Percentiles rank a stretch among this genome's conserved stretches.
Conservation (phyloP, 345 rosid species). For the Clarkia xantiana region DNA sequence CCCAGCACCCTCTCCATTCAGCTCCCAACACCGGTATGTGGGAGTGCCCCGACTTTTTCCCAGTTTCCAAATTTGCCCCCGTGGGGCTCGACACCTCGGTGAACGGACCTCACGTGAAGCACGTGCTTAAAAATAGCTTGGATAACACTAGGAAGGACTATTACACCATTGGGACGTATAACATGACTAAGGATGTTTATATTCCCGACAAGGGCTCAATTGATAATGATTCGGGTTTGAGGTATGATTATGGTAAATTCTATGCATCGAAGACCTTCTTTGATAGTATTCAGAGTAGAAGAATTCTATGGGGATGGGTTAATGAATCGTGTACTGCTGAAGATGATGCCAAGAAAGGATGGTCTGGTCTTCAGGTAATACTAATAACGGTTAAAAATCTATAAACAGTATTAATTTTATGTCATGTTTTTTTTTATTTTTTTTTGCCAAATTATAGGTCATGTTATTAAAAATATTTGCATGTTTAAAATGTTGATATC, state of each 20-base stretch:
- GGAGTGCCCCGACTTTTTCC: constrained; percentile 54
- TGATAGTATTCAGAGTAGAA: constrained; percentile 20
- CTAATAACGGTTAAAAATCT: too few relatives aligned
- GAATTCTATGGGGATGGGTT: constrained; percentile 52
- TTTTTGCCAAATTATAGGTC: too few relatives aligned
- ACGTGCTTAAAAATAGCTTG: constrained; percentile 37
- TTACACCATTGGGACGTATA: constrained; percentile 35
- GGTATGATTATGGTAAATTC: constrained; percentile 47
- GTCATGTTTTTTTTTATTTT: too few relatives aligned
- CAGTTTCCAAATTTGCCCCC: constrained; percentile 10
- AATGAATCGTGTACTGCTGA: constrained; percentile 23
- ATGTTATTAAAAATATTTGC: too few relatives aligned
- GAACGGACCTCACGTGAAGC: constrained; percentile 13
- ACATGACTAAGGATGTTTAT: constrained; percentile 14
- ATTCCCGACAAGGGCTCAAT: constrained; percentile 14
- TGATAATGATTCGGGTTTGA: constrained; percentile 20
- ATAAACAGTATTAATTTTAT: too few relatives aligned
- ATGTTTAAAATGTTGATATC: too few relatives aligned
- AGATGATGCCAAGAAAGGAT: constrained; percentile 26
- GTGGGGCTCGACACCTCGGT: constrained; percentile 27
- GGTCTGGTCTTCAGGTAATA: constrained; percentile 52
- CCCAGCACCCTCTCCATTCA: constrained; percentile 20
- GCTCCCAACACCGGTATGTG: constrained; percentile 28
- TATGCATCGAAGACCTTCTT: constrained; percentile 58
- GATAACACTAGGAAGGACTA: constrained; percentile 22